phyloP scores from a whole-genome alignment of 805 yeast species.

The Torulaspora indica region DNA sequence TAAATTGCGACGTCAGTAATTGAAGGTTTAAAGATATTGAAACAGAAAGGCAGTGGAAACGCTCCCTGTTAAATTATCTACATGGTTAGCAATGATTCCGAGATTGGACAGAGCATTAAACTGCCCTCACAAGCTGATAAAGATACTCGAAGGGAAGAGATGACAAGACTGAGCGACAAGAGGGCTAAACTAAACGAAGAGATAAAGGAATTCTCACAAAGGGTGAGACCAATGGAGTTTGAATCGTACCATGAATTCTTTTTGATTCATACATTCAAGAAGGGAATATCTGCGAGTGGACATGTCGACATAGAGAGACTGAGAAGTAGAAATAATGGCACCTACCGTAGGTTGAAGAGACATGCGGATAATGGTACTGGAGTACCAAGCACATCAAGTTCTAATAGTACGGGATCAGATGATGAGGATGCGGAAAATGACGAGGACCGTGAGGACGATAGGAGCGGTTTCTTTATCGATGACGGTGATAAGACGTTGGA shows the following conservation, averaged over 20 bases:
- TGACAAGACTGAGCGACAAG: conserved; percentile 2
- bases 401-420: conserved; percentile 7
- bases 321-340: conserved; percentile 27
- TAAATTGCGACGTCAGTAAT: background rate
- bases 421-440: conserved; percentile 12
- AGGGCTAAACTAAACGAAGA: conserved; percentile 6
- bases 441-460: conserved; percentile 4
- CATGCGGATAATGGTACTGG: conserved; percentile 4
- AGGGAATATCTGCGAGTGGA: conserved; percentile 34
- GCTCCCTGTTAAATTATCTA: background rate
- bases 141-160: background rate
- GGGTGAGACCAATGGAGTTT: conserved; percentile 30
- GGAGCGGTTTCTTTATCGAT: conserved; percentile 1
- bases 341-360: conserved; percentile 24
- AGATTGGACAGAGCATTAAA: background rate
- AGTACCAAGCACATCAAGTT: conserved; percentile 5
- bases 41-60: background rate
- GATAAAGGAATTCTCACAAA: conserved; percentile 14
- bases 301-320: conserved; percentile 30
- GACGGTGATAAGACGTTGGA: conserved; percentile 1
- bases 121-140: background rate
- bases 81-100: background rate
- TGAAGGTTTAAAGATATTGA: background rate
- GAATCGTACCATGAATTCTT: conserved; percentile 35
- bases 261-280: conserved; percentile 27